Evolutionary conservation across 2,329 filamentous ascomycete species (phyloP), one percentile per base, ranked within the genome.

Genomic region (Microsporum audouinii): DNA sequence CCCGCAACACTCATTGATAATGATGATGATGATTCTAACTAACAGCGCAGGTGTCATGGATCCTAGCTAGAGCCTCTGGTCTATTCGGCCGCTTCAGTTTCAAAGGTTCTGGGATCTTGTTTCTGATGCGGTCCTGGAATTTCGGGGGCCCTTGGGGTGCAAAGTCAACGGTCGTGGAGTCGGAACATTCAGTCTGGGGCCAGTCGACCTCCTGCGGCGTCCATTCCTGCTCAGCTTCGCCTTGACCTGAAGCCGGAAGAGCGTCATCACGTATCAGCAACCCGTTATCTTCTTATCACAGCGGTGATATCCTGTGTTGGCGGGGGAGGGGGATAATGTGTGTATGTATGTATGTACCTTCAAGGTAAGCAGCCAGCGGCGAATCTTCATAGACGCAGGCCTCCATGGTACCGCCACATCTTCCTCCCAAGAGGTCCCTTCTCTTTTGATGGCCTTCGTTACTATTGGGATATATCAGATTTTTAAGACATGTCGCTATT

Each of bases 361-460:
- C 87, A 68, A 96, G 84, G 77, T 94, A 94, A 70, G 88, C 85
- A 72, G 90, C 91, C 76, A 96, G 81, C 68, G 91, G 91, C 72
- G 89, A 88, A 77, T 91, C 86, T 77, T 94, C 84, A 76, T 88
- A 88, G 68, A 96, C 84, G 69, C 96, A 81, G 70, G 88, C 85
- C 82, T 96, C 91, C 91, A 96, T 94, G 73, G 68, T 75, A 49
- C 39, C 62, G 39, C 56, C 27, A 58, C 64, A 66, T 65, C 58
- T 38, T 55, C 38, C 55, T 53, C 49, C 39, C 10, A 43, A 23
- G n/a, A 17, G 39, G 39, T 17, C n/a, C 10, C 17, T 23, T 23
- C 17, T 23, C 1, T 23, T 53, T 53, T n/a, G 29, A 53, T n/a
- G 49, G 10, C 39, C 39, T 43, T 53, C 29, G 17, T 14, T 23